A percentile compares a stretch with the other conserved stretches of the same genome.
Conservation (phyloP, 805 yeast genomes). For the Scheffersomyces ergatensis region DNA sequence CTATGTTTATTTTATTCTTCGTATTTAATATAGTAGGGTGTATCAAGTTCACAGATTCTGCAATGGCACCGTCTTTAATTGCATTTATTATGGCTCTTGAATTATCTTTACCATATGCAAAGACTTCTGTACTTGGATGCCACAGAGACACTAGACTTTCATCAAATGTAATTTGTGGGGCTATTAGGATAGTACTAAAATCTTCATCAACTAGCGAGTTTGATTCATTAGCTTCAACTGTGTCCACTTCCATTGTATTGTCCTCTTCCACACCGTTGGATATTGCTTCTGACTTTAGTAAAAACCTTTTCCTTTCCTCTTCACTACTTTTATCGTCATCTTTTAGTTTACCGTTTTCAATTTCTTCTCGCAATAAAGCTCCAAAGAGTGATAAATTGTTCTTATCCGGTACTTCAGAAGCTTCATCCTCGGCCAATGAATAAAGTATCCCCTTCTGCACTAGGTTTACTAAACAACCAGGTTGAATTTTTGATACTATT, state of each 20-base stretch:
- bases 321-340: constrained; percentile 3
- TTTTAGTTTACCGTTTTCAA: constrained; percentile 11
- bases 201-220: constrained; percentile 1
- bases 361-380: constrained; percentile 47
- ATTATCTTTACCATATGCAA: constrained; percentile 56
- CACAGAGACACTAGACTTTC: constrained; percentile 50
- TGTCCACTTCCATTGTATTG: constrained; percentile 4
- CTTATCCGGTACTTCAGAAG: constrained; percentile 11
- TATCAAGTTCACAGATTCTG: constrained; percentile 25
- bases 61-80: constrained; percentile 22
- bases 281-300: constrained; percentile 9
- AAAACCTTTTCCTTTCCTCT: constrained; percentile 5
- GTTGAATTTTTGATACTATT: constrained; percentile 51
- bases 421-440: constrained; percentile 63
- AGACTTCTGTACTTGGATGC: constrained; percentile 50
- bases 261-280: constrained; percentile 1
- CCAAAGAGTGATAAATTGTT: constrained; percentile 48
- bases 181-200: constrained; percentile 33
- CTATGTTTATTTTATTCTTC: constrained; percentile 26
- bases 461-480: constrained; percentile 77
- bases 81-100: constrained; percentile 47
- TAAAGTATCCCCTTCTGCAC: constrained; percentile 85
- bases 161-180: constrained; percentile 36
- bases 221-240: constrained; percentile 3
- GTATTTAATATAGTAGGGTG: constrained; percentile 22